These are phyloP conservation scores for Babesia ovis DNA, from an alignment of 169 alveolate genomes.

Conservation along the genomic window DNA sequence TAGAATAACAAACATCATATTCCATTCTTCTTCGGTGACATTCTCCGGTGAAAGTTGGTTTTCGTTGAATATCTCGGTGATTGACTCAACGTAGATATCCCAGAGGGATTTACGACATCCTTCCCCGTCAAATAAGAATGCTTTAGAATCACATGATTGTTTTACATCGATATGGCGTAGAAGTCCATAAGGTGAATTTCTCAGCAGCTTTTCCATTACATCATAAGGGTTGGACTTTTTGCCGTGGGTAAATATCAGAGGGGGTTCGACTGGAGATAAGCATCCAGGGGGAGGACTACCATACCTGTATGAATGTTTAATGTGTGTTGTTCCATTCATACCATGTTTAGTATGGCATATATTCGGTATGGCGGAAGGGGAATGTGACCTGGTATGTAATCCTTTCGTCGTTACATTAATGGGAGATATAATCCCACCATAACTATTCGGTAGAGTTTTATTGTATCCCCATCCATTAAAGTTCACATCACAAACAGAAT, in stretches of 20 bases:
- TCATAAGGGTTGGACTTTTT: slow-evolving; percentile 42
- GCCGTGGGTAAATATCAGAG: slow-evolving; percentile 6
- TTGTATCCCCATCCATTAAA: not conserved
- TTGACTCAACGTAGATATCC: slow-evolving; percentile 73
- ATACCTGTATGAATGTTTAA: not conserved
- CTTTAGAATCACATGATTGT: slow-evolving; percentile 12
- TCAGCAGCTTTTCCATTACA: slow-evolving; percentile 42
- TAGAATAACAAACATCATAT: slow-evolving; percentile 38
- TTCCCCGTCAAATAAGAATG: slow-evolving; percentile 28
- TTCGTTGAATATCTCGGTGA: slow-evolving; percentile 67
- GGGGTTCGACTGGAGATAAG: not conserved
- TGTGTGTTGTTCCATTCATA: not conserved
- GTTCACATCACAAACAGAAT: not conserved
- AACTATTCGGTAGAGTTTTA: not conserved
- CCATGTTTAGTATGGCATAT: not conserved
- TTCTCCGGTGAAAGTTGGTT: slow-evolving; percentile 19
- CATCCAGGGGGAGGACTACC: slow-evolving; percentile 17
- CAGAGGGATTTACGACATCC: slow-evolving; percentile 69
- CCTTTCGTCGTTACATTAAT: not conserved
- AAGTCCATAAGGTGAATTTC: slow-evolving; percentile 10
- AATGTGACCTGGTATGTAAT: not conserved
- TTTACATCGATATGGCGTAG: not conserved
- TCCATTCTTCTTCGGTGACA: slow-evolving; percentile 26
- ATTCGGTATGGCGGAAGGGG: not conserved
- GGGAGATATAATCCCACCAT: no score